phyloP scores from a whole-genome alignment of 2,329 filamentous ascomycete genomes.

The Colletotrichum agaves region DNA sequence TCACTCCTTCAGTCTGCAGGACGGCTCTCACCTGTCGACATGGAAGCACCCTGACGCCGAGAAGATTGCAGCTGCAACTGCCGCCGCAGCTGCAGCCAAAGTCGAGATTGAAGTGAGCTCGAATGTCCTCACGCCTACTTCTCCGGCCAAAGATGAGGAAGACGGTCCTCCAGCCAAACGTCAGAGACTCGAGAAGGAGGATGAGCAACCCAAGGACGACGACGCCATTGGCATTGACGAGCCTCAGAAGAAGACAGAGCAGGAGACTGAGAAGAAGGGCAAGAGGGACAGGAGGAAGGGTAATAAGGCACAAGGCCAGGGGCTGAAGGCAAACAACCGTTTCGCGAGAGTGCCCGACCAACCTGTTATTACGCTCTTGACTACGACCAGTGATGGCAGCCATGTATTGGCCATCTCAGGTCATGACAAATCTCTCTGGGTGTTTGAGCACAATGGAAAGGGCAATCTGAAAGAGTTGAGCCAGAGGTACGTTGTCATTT shows the following conservation, averaged over 20 bases:
- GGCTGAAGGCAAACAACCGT: constrained; percentile 43
- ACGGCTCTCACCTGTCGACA: constrained; percentile 67
- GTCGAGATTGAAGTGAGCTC: constrained; percentile 44
- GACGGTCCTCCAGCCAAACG: constrained; percentile 55
- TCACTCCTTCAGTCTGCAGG: constrained; percentile 71
- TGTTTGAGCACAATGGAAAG: constrained; percentile 75
- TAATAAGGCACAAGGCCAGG: constrained; percentile 22
- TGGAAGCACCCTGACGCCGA: constrained; percentile 66
- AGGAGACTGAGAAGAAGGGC: constrained; percentile 42
- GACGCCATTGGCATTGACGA: constrained; percentile 39
- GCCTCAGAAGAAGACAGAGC: constrained; percentile 39
- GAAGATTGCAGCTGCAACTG: constrained; percentile 42
- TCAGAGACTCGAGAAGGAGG: constrained; percentile 52
- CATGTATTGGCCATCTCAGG: constrained; percentile 82
- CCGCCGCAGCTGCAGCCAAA: constrained; percentile 40
- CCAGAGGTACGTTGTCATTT: constrained; percentile 66
- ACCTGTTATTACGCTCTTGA: constrained; percentile 76
- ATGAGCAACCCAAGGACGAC: constrained; percentile 39
- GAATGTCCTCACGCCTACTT: constrained; percentile 26
- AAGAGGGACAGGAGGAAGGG: constrained; percentile 43
- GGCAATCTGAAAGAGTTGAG: constrained; percentile 75
- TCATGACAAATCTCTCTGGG: constrained; percentile 92
- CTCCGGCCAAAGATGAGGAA: constrained; percentile 36
- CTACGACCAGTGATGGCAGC: constrained; percentile 69
- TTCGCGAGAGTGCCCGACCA: constrained; percentile 56